phyloP scores from a whole-genome alignment of 495 filamentous ascomycete species.

The Amniculicola lignicola region DNA sequence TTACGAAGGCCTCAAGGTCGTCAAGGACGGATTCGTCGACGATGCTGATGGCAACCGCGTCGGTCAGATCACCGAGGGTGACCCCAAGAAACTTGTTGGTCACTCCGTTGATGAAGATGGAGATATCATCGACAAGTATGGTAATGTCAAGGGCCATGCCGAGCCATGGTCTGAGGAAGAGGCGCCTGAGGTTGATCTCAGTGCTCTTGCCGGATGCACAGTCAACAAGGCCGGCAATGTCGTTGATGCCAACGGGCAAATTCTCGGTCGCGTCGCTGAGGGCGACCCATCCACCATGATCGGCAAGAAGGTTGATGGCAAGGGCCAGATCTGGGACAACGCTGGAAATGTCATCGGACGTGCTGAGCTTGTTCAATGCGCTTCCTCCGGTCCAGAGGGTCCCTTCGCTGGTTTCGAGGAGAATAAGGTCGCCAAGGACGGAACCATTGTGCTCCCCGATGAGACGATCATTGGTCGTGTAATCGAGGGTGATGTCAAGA shows the following conservation, averaged over 20 bases:
- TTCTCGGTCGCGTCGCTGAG: conserved; percentile 72
- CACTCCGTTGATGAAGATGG: conserved; percentile 77
- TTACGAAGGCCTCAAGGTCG: conserved; percentile 66
- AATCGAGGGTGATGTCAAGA: conserved; percentile 66
- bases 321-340: conserved; percentile 79
- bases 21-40: conserved; percentile 67
- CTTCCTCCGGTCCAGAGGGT: conserved; percentile 61
- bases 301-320: conserved; percentile 76
- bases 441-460: conserved; percentile 58
- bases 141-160: conserved; percentile 73
- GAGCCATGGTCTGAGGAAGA: conserved; percentile 65
- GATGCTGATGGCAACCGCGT: conserved; percentile 65
- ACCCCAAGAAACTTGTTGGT: conserved; percentile 69
- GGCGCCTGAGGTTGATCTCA: conserved; percentile 60
- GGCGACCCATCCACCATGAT: conserved; percentile 68
- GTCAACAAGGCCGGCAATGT: conserved; percentile 86
- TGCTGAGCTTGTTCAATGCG: conserved; percentile 74
- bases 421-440: conserved; percentile 70
- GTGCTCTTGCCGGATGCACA: conserved; percentile 71
- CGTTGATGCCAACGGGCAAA: conserved; percentile 69
- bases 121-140: conserved; percentile 76
- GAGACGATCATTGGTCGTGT: conserved; percentile 73
- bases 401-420: conserved; percentile 76
- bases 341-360: conserved; percentile 73
- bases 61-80: conserved; percentile 69